These are phyloP conservation scores for Lentinula novae-zelandiae DNA, from an alignment of 1,284 basidiomycete genomes.

Conservation along the genomic window DNA sequence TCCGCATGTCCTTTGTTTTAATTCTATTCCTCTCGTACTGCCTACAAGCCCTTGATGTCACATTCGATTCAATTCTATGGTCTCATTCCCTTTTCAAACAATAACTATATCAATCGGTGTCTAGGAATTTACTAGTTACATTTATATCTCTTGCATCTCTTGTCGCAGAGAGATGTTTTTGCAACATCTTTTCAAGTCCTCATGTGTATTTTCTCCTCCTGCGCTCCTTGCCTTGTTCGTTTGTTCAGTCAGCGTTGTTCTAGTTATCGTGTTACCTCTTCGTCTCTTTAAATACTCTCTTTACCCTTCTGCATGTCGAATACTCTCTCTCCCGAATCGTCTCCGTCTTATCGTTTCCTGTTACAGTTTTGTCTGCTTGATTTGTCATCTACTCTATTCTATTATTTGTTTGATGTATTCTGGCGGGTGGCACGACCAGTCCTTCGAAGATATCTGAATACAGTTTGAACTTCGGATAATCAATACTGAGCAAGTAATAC, in stretches of 20 bases:
- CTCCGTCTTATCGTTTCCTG: background rate
- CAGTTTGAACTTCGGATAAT: too few species aligned
- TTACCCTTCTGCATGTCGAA: too few species aligned
- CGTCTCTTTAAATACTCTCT: background rate
- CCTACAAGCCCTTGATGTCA: background rate
- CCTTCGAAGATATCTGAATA: too few species aligned
- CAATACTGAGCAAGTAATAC: too few species aligned
- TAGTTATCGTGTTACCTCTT: slow-evolving; percentile 3
- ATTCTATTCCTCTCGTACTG: background rate
- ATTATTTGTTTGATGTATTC: background rate
- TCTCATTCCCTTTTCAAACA: background rate
- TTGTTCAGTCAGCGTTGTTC: background rate
- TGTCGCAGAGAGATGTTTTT: background rate
- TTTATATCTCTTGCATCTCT: background rate
- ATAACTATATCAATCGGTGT: background rate
- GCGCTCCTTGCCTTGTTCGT: background rate
- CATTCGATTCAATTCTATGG: background rate
- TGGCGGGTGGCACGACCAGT: too few species aligned
- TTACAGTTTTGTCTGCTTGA: slow-evolving; percentile 1
- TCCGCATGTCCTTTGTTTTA: background rate
- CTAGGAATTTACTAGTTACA: background rate
- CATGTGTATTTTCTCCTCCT: background rate
- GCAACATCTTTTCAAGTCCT: background rate
- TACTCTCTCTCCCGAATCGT: background rate
- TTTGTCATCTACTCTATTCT: background rate